Evolutionary conservation across 2,329 filamentous ascomycete species (phyloP).

Genomic region (Lecanosticta acicola): DNA sequence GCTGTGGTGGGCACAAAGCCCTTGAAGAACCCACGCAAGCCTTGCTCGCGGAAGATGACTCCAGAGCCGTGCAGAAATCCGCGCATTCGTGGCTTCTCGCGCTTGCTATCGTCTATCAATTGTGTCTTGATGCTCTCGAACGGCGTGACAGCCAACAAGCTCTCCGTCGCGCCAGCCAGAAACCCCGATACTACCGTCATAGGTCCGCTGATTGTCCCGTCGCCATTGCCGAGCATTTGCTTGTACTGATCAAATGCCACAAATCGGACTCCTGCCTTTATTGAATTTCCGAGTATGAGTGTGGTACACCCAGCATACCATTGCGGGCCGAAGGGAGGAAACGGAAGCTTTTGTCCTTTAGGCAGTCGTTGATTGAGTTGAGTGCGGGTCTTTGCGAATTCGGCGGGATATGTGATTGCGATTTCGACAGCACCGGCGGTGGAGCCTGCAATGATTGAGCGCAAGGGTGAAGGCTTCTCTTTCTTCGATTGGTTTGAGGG

Average conservation of each 20-base stretch:
- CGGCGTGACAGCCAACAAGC: constrained; percentile 85
- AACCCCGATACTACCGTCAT: constrained; percentile 90
- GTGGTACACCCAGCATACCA: constrained; percentile 99
- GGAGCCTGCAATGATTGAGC: constrained; percentile 86
- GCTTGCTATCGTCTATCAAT: constrained; percentile 93
- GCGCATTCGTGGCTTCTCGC: constrained; percentile 73
- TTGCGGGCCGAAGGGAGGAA: constrained; percentile 85
- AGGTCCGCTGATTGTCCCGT: constrained; percentile 85
- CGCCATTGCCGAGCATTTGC: constrained; percentile 67
- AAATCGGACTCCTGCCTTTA: constrained; percentile 94
- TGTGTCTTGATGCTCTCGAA: constrained; percentile 99
- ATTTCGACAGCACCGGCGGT: constrained; percentile 95
- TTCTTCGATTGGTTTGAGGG: constrained; percentile 19
- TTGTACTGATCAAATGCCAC: constrained; percentile 97
- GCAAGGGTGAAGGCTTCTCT: constrained; percentile 66
- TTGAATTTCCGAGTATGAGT: constrained; percentile 89
- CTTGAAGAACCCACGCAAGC: constrained; percentile 89
- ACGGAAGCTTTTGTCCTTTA: constrained; percentile 80
- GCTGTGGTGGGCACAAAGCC: constrained; percentile 93
- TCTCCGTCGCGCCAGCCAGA: constrained; percentile 90
- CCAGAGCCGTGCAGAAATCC: constrained; percentile 88
- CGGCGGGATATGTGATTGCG: constrained; percentile 88
- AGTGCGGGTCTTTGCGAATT: constrained; percentile 92
- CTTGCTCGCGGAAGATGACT: constrained; percentile 82
- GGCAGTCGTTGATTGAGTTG: constrained; percentile 84